These are phyloP conservation scores for Lobosporangium transversale DNA, from an alignment of 192 early-diverging fungal species.

Conservation along the genomic window DNA sequence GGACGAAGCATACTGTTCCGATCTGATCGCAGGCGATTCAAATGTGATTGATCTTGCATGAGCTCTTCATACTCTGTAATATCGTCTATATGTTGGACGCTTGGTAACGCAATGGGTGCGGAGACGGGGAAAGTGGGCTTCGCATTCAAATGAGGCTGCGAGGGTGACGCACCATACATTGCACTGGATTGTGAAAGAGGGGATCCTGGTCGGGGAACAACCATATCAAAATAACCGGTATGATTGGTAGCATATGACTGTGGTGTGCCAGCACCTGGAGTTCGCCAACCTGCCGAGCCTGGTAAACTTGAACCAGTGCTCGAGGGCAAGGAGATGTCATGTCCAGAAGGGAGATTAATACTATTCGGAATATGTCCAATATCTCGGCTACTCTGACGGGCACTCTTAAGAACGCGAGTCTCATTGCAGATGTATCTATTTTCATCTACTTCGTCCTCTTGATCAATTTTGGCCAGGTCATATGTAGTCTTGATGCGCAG, in stretches of 20 bases:
- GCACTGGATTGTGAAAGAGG: slow-evolving; percentile 17
- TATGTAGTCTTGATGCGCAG: slow-evolving; percentile 44
- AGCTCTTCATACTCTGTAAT: slow-evolving; percentile 39
- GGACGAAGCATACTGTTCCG: slow-evolving; percentile 14
- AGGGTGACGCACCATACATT: slow-evolving; percentile 2
- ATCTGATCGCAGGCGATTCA: slow-evolving; percentile 26
- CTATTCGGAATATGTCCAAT: slow-evolving; percentile 6
- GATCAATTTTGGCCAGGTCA: slow-evolving; percentile 43
- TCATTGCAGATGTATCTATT: slow-evolving; percentile 43
- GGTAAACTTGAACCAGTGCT: slow-evolving; percentile 27
- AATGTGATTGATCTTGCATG: slow-evolving; percentile 31
- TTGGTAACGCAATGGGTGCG: slow-evolving; percentile 11
- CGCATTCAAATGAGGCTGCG: slow-evolving; percentile 24
- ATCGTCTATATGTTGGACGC: slow-evolving; percentile 19
- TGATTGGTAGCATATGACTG: background rate
- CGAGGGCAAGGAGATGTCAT: slow-evolving; percentile 28
- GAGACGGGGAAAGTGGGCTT: slow-evolving; percentile 4
- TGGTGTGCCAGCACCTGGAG: slow-evolving; percentile 7
- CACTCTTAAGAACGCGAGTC: slow-evolving; percentile 49
- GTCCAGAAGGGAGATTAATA: slow-evolving; percentile 11
- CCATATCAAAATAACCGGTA: slow-evolving; percentile 33
- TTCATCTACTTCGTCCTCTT: slow-evolving; percentile 44
- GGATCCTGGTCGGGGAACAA: slow-evolving; percentile 9
- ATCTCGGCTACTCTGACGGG: slow-evolving; percentile 26
- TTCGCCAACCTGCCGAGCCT: slow-evolving; percentile 15